Base-by-base conservation (phyloP, 1,284 basidiomycete species). In the Moniliophthora roreri region DNA sequence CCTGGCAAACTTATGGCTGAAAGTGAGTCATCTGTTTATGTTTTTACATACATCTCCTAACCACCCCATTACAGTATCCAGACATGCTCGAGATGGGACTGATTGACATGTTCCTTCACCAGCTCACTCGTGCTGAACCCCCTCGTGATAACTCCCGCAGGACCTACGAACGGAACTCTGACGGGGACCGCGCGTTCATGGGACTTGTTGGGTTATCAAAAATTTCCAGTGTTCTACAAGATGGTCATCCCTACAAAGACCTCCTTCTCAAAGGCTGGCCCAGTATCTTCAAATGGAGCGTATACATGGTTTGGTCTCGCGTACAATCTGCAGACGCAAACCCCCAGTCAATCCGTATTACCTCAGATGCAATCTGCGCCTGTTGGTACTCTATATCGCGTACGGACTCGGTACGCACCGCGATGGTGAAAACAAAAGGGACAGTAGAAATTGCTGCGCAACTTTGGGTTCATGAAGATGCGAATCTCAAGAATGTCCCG, bases 241-340 rank as follows among this genome's bases (percentile, higher is more conserved):
- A 20, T 18, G 26, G 54, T 63, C 48, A 59, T 61, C 16, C 54
- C 53, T 11, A 51, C 55, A 6, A 58, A 32, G 28, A 32, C 28
- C 28, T 32, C 28, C 28, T 72, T 18, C 53, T 62, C 2, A 52
- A 63, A 28, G 65, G 62, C 9, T 74, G 72, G 72, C 66, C 65
- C 1, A 69, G 66, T 3, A 62, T 72, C 11, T 71, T 63, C 62
- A 69, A 69, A 52, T 74, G 72, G 72, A 68, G 67, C 51, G 58
- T 56, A 5, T 72, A 63, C 60, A 64, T 74, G 46, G 67, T 66
- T 60, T 32, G 28, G 28, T 56, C 61, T 6, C 54, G 60, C 3
- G 64, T 66, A 24, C 58, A 70, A 21, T 58, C 64, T 35, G 63
- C 52, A 36, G 26, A 15, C 32, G 58, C 28, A n/a, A 50, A 34